Percentiles rank a stretch among this genome's conserved stretches.
Conservation (phyloP, 2,329 filamentous ascomycete genomes). For the Simplicillium sp. region DNA sequence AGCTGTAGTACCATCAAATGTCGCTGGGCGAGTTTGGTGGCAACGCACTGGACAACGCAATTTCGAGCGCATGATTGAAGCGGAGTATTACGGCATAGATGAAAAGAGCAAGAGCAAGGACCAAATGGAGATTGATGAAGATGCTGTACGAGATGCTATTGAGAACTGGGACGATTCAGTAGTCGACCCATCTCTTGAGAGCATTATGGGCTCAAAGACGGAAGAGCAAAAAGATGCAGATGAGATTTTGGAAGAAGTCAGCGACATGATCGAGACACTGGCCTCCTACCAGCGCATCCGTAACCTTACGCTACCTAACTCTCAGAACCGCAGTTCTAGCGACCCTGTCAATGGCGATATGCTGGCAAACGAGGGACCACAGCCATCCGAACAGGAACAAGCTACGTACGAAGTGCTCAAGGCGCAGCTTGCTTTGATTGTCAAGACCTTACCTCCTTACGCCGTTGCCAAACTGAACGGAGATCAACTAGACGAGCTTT, state of each 20-base stretch:
- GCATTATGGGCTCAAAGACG: constrained; percentile 40
- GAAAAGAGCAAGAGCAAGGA: constrained; percentile 24
- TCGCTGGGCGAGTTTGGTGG: constrained; percentile 68
- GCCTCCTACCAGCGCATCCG: constrained; percentile 73
- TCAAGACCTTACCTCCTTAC: constrained; percentile 71
- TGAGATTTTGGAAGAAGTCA: constrained; percentile 64
- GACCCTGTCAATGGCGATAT: constrained; percentile 60
- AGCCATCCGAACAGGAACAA: constrained; percentile 54
- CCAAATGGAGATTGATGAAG: constrained; percentile 37
- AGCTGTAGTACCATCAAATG: constrained; percentile 58
- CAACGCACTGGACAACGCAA: constrained; percentile 57
- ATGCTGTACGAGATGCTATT: constrained; percentile 41
- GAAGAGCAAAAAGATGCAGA: constrained; percentile 57
- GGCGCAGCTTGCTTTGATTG: constrained; percentile 62
- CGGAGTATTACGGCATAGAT: constrained; percentile 33
- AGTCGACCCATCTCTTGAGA: constrained; percentile 48
- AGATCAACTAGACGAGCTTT: constrained; percentile 72
- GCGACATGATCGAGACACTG: constrained; percentile 66
- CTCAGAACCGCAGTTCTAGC: constrained; percentile 49
- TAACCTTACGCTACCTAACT: constrained; percentile 58
- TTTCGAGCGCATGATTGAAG: constrained; percentile 55
- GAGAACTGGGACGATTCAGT: constrained; percentile 48
- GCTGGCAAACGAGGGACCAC: constrained; percentile 55
- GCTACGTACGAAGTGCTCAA: constrained; percentile 64
- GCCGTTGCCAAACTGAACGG: constrained; percentile 80